These are phyloP conservation scores for Theileria orientalis DNA, from an alignment of 169 alveolate species.

Conservation along the genomic window DNA sequence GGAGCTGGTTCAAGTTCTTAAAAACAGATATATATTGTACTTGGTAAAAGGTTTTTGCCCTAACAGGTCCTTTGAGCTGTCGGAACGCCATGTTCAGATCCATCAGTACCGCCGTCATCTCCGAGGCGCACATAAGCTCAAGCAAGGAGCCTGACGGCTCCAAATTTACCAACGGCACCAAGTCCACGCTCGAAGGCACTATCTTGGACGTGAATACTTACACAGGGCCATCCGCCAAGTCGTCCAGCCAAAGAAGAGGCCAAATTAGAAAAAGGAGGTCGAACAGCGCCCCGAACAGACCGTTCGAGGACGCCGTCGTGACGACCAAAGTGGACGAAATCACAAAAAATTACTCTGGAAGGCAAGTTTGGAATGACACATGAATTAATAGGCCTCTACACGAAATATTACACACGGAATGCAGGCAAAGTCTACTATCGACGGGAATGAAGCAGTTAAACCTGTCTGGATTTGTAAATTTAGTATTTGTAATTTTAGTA, in stretches of 20 bases:
- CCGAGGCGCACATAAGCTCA: too few species aligned
- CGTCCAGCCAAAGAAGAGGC: neutral
- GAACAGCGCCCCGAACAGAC: constrained; percentile 59
- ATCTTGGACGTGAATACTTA: neutral
- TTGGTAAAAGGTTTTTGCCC: too few species aligned
- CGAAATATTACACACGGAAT: constrained; percentile 71
- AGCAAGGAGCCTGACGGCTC: too few species aligned
- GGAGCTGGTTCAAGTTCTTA: too few species aligned
- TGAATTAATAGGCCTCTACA: constrained; percentile 71
- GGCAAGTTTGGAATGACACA: constrained; percentile 15
- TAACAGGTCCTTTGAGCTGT: too few species aligned
- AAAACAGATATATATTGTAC: too few species aligned
- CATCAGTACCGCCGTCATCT: neutral
- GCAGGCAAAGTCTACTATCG: constrained; percentile 74
- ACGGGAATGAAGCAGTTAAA: constrained; percentile 72
- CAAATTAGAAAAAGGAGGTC: constrained; percentile 30
- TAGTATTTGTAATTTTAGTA: constrained; percentile 79
- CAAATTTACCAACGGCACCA: too few species aligned
- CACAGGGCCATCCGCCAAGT: neutral
- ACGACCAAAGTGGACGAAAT: constrained; percentile 15
- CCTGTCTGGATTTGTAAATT: constrained; percentile 84
- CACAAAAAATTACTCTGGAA: constrained; percentile 31
- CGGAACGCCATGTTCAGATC: too few species aligned
- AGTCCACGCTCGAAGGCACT: too few species aligned
- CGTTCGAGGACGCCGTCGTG: constrained; percentile 25